Evolutionary conservation across 352 stramenopile species (phyloP), one percentile per base, ranked within the genome.

Genomic region (Phytopythium cucurbitacearum): DNA sequence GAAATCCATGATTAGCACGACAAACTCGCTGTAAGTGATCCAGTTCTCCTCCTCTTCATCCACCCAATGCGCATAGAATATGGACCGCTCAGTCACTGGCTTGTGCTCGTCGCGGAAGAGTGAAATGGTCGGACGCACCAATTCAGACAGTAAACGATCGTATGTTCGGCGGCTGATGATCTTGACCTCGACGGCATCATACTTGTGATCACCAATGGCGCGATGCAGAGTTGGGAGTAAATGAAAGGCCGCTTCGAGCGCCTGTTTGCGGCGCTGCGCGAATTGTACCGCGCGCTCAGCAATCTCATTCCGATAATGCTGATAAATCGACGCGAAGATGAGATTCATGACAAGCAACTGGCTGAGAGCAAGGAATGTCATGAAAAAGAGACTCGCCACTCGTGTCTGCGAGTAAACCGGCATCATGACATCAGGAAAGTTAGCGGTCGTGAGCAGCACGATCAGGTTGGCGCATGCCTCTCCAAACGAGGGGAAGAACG

Each of bases 371-470:
- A 94, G 64, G 52, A 85, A 87, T 15, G 67, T 75, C 36, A 88
- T 68, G 47, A 94, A 92, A 62, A 89, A 85, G 16, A 90, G 48
- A 46, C 69, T 77, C 2, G 64, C 64, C 8, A 60, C 60, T 9
- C 81, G 65, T 7, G 64, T 49, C 21, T 67, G 50, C 3, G 62
- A 69, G 60, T 90, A 94, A 3, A 76, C 70, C 5, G 79, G 75
- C 62, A 91, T 83, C 77, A 89, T 87, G 11, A 94, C 63, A 60
- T 94, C 81, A 1, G 84, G 84, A n/a, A 81, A 91, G 54, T 94
- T 94, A 4, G 79, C 80, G 1, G 84, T 94, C 32, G 84, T 92
- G 10, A 90, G 48, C 53, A 91, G 48, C 32, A 91, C 72, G 34
- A 88, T 67, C 47, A 94, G 59, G 37, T 73, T 84, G 60, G 85